phyloP scores from a whole-genome alignment of 2,329 filamentous ascomycete genomes.

The Camillea tinctor region DNA sequence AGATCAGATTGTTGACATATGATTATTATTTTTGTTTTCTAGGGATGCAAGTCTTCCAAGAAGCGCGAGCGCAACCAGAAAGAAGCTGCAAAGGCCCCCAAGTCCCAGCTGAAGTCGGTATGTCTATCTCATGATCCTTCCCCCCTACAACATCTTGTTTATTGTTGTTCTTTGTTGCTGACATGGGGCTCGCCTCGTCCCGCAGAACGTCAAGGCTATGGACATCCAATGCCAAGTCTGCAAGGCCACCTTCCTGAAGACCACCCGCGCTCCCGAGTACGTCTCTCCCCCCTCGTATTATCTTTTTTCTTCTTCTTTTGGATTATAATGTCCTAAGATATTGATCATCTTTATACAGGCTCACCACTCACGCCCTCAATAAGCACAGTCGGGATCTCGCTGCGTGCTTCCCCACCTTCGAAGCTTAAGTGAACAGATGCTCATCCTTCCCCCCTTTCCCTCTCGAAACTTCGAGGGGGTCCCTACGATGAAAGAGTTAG shows the following conservation, averaged over 20 bases:
- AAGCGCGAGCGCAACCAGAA: conserved; percentile 73
- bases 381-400: conserved; percentile 72
- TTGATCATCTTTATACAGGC: conserved; percentile 38
- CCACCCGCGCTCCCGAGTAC: conserved; percentile 69
- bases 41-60: conserved; percentile 67
- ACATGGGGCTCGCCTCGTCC: conserved; percentile 1
- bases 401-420: conserved; percentile 66
- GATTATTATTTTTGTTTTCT: conserved; percentile 5
- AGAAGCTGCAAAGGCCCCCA: conserved; percentile 52
- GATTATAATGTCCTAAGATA: too few species aligned
- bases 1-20: conserved; percentile 6
- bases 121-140: conserved; percentile 30
- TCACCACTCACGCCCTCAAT: conserved; percentile 70
- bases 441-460: too few species aligned
- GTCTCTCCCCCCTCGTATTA: conserved; percentile 26
- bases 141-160: background rate
- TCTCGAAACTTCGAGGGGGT: too few species aligned
- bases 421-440: conserved; percentile 7
- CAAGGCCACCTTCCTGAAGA: conserved; percentile 78
- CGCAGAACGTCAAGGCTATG: conserved; percentile 69
- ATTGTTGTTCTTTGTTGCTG: background rate
- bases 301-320: background rate
- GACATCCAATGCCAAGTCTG: conserved; percentile 75
- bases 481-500: too few species aligned
- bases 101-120: conserved; percentile 69